phyloP scores from a whole-genome alignment of 2,329 filamentous ascomycete species.

The Coniochaeta sp. region DNA sequence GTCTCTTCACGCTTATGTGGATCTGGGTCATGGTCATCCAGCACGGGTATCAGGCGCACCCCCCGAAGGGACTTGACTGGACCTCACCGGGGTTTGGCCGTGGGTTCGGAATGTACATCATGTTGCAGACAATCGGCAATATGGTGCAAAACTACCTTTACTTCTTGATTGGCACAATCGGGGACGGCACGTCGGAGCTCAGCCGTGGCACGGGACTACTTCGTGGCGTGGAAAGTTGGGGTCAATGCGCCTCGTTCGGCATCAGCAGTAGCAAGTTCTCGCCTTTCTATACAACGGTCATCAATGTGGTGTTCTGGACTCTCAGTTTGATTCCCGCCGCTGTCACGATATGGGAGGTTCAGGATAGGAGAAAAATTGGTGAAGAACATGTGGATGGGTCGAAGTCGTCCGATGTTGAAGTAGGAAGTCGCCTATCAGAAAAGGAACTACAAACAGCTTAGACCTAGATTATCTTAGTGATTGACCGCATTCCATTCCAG shows the following conservation, averaged over 20 bases:
- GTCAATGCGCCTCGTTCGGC: slow-evolving; percentile 15
- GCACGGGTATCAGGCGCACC: slow-evolving; percentile 35
- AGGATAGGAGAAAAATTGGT: slow-evolving; percentile 8
- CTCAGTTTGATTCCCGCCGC: slow-evolving; percentile 12
- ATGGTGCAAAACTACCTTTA: slow-evolving; percentile 37
- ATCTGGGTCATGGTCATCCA: slow-evolving; percentile 39
- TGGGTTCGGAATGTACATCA: slow-evolving; percentile 33
- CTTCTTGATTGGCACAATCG: slow-evolving; percentile 16
- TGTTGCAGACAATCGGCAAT: slow-evolving; percentile 27
- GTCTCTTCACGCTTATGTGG: slow-evolving; percentile 35
- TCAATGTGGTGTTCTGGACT: slow-evolving; percentile 15
- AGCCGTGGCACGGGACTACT: slow-evolving; percentile 12
- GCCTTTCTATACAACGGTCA: slow-evolving; percentile 15
- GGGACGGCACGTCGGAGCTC: slow-evolving; percentile 13
- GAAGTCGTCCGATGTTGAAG: background rate
- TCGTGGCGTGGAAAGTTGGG: slow-evolving; percentile 14
- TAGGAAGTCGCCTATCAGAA: background rate
- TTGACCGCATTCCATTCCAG: too few relatives aligned
- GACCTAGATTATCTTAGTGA: too few relatives aligned
- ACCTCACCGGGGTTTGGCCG: slow-evolving; percentile 29
- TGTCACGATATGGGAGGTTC: slow-evolving; percentile 11
- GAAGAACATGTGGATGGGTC: background rate
- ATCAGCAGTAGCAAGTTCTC: slow-evolving; percentile 17
- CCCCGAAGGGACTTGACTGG: slow-evolving; percentile 34
- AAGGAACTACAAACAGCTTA: background rate